Percentiles rank a stretch among this genome's conserved stretches.
These are phyloP conservation scores for Eutypa lata DNA, from an alignment of 2,329 filamentous ascomycete species.

Conservation along the genomic window DNA sequence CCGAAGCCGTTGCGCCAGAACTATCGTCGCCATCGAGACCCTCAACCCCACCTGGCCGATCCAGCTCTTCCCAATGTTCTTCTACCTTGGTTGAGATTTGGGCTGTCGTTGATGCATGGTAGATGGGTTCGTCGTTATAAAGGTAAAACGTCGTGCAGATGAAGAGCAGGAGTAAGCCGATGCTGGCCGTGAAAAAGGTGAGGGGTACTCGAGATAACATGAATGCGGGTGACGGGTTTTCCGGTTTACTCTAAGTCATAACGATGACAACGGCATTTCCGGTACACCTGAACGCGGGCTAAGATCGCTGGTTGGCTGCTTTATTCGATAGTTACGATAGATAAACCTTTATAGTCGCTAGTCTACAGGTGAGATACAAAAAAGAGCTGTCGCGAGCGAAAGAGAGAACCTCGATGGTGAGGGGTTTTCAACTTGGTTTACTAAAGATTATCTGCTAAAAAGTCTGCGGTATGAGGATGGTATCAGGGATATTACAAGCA, in stretches of 20 bases:
- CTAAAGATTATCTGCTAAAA: no score
- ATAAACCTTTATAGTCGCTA: no score
- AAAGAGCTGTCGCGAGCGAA: no score
- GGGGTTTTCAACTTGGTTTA: no score
- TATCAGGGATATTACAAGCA: no score
- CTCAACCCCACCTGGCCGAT: conserved; percentile 1
- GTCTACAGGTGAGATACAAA: no score
- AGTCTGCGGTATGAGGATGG: no score
- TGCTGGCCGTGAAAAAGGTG: conserved; percentile 19
- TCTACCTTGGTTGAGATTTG: conserved; percentile 10
- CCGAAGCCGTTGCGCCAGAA: not conserved
- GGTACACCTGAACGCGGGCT: not conserved
- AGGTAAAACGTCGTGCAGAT: conserved; percentile 22
- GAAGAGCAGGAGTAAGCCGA: conserved; percentile 20
- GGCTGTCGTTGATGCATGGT: conserved; percentile 8
- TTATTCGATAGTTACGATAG: no score
- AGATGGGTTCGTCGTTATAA: conserved; percentile 15
- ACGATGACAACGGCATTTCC: not conserved
- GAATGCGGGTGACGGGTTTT: not conserved
- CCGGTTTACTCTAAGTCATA: not conserved
- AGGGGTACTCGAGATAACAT: conserved; percentile 25
- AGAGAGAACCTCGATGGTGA: no score
- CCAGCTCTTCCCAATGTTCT: not conserved
- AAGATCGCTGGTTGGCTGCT: no score
- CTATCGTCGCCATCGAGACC: not conserved